Base-by-base conservation (phyloP, 768 basidiomycete genomes). In the Russula virescens region DNA sequence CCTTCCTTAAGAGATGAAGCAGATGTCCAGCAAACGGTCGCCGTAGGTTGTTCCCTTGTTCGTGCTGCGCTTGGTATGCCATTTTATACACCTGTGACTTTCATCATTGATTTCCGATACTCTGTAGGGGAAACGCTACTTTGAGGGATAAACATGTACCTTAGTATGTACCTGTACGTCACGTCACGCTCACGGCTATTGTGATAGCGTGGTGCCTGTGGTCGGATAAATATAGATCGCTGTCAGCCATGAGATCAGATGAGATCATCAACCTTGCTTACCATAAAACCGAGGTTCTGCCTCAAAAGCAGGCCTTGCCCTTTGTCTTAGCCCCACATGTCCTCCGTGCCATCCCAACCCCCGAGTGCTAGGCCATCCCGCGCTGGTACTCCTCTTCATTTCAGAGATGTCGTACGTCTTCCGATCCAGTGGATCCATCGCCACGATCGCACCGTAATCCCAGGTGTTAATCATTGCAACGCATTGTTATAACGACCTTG, bases 41-140 rank as follows among this genome's bases (percentile, higher is more conserved):
- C 91, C 19, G 85, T 95, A 28, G 94, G 94, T 7, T 91, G 94
- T 71, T 93, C 90, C 40, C 78, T 96, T 48, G 84, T 92, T 31
- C 81, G 94, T 34, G 78, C 88, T 35, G 91, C 93, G 10, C 76
- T 96, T 58, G 92, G 92, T 92, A 69, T 55, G 83, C 75, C 25
- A 18, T 45, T 11, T 19, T 28, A 23, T 51, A 28, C n/a, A n/a
- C 4, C 8, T 3, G 34, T 28, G 19, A 21, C 18, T 11, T 6
- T 50, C 23, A 23, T 50, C 25, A 16, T 59, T 60, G 19, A 50
- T 49, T 49, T n/a, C 16, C 7, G 23, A 21, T 46, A 6, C 43
- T 23, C 3, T 54, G n/a, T 58, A 70, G 67, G 71, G 18, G 70
- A 71, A 62, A 71, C 68, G 19, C 65, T 71, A 3, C 66, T 70